Percentiles rank a stretch among this genome's conserved stretches.
phyloP scores from a whole-genome alignment of 129 eudicot species.

The Gnaphalium uliginosum region DNA sequence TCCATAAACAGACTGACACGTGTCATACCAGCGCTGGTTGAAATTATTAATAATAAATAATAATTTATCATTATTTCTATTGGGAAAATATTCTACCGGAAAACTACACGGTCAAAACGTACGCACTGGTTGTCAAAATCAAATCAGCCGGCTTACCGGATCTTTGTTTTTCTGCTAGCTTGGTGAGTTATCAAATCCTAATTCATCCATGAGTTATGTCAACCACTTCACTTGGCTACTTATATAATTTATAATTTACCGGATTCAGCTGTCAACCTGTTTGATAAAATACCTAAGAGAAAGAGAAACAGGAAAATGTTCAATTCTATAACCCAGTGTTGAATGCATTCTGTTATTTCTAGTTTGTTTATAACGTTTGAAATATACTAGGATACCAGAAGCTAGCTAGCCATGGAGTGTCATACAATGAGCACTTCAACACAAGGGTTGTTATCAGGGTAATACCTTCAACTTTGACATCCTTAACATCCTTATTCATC shows the following conservation, averaged over 20 bases:
- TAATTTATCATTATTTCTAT: not conserved
- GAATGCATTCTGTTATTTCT: not conserved
- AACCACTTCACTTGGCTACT: too few species aligned
- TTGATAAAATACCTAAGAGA: conserved; percentile 35
- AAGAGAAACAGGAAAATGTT: not conserved
- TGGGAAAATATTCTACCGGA: not conserved
- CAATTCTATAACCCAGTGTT: not conserved
- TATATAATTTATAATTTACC: not conserved
- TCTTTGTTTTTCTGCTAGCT: not conserved
- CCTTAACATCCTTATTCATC: conserved; percentile 3
- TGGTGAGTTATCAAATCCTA: not conserved
- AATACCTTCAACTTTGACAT: conserved; percentile 17
- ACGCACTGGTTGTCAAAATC: conserved; percentile 6
- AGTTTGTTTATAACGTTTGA: conserved; percentile 12
- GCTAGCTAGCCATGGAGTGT: conserved; percentile 43
- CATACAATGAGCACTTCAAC: conserved; percentile 37
- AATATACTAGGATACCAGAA: conserved; percentile 16
- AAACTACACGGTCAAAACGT: conserved; percentile 1
- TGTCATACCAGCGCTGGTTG: conserved; percentile 17
- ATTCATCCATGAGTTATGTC: not conserved
- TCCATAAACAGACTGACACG: conserved; percentile 24
- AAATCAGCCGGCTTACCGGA: conserved; percentile 1
- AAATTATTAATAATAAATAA: too few species aligned
- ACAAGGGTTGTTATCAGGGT: conserved; percentile 41
- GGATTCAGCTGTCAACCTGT: conserved; percentile 24